A percentile compares a stretch with the other conserved stretches of the same genome.
Conservation (phyloP, 2,329 filamentous ascomycete species). For the Diaporthe sp. region DNA sequence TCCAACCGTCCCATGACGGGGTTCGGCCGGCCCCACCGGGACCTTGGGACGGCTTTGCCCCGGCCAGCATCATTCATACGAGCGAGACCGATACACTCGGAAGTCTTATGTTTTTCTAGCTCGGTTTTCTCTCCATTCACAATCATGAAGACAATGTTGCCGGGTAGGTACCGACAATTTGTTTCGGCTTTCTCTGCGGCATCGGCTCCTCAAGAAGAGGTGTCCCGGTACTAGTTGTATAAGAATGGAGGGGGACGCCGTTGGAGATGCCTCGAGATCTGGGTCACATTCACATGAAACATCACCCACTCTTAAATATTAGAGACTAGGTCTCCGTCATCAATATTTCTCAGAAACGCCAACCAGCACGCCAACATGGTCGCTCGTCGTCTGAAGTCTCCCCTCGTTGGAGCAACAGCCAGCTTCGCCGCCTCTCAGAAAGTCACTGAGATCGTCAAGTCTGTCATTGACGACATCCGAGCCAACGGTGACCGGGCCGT, state of each 20-base stretch:
- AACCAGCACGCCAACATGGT: slow-evolving; percentile 30
- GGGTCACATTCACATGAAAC: neutral
- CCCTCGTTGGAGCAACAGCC: slow-evolving; percentile 32
- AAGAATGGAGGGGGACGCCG: slow-evolving; percentile 14
- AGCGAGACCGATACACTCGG: slow-evolving; percentile 9
- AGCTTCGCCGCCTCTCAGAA: slow-evolving; percentile 34
- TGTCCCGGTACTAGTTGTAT: neutral
- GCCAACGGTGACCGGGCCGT: slow-evolving; percentile 62
- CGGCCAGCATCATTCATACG: neutral
- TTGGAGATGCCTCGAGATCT: neutral
- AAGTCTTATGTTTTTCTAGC: neutral
- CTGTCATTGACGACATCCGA: slow-evolving; percentile 61
- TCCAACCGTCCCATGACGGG: neutral
- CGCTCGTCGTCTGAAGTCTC: slow-evolving; percentile 33
- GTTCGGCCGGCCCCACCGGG: slow-evolving; percentile 20
- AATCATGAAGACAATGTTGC: neutral
- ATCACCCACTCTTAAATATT: neutral
- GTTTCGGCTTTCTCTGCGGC: slow-evolving; percentile 13
- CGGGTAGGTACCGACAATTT: neutral
- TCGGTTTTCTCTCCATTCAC: neutral
- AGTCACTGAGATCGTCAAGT: slow-evolving; percentile 54
- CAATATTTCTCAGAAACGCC: neutral
- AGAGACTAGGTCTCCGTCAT: neutral
- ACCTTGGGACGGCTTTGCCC: slow-evolving; percentile 3
- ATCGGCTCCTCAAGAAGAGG: neutral